Percentiles rank a stretch among this genome's conserved stretches.
phyloP scores from a whole-genome alignment of 2,329 filamentous ascomycete genomes.

The Colletotrichum sp. region DNA sequence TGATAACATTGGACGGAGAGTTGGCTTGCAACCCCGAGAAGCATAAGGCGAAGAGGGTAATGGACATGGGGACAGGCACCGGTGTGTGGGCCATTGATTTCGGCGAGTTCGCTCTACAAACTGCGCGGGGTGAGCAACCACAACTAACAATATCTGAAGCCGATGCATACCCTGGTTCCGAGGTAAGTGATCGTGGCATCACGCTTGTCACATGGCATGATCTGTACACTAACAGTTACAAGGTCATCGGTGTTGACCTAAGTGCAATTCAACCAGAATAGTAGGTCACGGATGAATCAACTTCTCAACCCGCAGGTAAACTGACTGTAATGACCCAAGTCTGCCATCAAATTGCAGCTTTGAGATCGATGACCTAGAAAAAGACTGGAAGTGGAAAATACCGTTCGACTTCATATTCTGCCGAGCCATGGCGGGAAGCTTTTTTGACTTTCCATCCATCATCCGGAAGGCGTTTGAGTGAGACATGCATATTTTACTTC shows the following conservation, averaged over 20 bases:
- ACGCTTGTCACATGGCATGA: too few relatives aligned
- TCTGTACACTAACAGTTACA: not conserved
- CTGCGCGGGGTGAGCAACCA: not conserved
- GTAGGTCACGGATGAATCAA: conserved; percentile 21
- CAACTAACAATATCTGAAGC: conserved; percentile 9
- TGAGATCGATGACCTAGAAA: conserved; percentile 46
- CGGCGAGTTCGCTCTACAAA: conserved; percentile 24
- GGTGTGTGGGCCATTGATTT: conserved; percentile 51
- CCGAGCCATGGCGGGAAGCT: conserved; percentile 33
- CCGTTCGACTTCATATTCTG: conserved; percentile 46
- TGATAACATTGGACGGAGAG: conserved; percentile 34
- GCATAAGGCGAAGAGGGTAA: conserved; percentile 30
- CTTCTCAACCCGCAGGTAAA: not conserved
- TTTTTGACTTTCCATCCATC: conserved; percentile 23
- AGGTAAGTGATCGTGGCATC: conserved; percentile 15
- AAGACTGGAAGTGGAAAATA: conserved; percentile 41
- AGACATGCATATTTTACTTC: not conserved
- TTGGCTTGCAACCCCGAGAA: conserved; percentile 29
- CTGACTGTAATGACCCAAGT: conserved; percentile 22
- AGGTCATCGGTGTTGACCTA: conserved; percentile 45
- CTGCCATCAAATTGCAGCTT: conserved; percentile 55
- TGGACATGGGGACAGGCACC: conserved; percentile 56
- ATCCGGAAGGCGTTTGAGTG: conserved; percentile 1
- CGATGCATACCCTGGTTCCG: conserved; percentile 32
- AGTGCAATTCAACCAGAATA: conserved; percentile 44